A percentile compares a stretch with the other conserved stretches of the same genome.
phyloP scores from a whole-genome alignment of 768 basidiomycete species.

The Mycena pura region DNA sequence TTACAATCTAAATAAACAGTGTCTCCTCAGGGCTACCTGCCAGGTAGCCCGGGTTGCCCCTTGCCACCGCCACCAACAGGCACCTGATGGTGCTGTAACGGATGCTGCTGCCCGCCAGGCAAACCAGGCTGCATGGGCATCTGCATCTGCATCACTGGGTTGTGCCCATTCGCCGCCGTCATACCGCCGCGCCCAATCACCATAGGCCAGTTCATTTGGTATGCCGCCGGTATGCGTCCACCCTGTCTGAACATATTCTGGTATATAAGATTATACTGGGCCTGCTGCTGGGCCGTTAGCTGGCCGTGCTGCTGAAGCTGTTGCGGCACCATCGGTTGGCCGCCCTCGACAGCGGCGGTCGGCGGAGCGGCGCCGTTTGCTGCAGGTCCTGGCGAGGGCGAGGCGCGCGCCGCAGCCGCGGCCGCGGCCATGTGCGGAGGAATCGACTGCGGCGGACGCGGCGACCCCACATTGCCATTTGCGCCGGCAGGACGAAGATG shows the following conservation, averaged over 20 bases:
- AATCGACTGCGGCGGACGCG: constrained; percentile 20
- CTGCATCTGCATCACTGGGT: constrained; percentile 8
- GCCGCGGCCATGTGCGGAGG: constrained; percentile 19
- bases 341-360: constrained; percentile 11
- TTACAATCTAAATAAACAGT: constrained; percentile 19
- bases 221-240: constrained; percentile 17
- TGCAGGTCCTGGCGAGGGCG: constrained; percentile 12
- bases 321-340: constrained; percentile 10
- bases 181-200: constrained; percentile 3
- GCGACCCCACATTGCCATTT: constrained; percentile 5
- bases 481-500: constrained; percentile 26
- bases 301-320: constrained; percentile 25
- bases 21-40: constrained; percentile 35
- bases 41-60: constrained; percentile 39
- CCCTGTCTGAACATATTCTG: constrained; percentile 13
- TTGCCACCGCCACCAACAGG: constrained; percentile 39
- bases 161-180: not conserved
- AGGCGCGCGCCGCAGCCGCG: constrained; percentile 14
- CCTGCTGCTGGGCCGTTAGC: constrained; percentile 23
- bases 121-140: constrained; percentile 16
- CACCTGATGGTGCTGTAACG: constrained; percentile 40
- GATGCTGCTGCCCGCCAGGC: constrained; percentile 31
- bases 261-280: constrained; percentile 30
- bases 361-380: constrained; percentile 3
- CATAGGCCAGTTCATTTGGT: constrained; percentile 8